A percentile compares a stretch with the other conserved stretches of the same genome.
Evolutionary conservation across 169 alveolate genomes (phyloP).

Genomic region (Plasmodium knowlesi): DNA sequence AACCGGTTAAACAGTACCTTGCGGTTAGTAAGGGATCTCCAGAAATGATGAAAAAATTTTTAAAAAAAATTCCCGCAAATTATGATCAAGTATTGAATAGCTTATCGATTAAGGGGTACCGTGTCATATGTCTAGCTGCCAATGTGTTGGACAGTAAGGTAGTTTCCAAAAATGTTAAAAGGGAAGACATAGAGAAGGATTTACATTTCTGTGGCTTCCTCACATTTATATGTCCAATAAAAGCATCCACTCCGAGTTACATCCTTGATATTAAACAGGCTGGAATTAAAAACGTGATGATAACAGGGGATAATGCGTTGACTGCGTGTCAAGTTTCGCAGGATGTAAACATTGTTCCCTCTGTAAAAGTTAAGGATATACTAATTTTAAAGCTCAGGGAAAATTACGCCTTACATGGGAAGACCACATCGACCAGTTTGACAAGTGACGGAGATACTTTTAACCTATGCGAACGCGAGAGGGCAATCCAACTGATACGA

Average conservation of each 20-base stretch:
- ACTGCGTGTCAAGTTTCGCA: conserved; percentile 97
- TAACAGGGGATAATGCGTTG: conserved; percentile 98
- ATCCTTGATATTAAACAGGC: conserved; percentile 89
- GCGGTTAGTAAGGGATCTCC: conserved; percentile 97
- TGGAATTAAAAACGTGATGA: conserved; percentile 92
- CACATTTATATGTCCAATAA: conserved; percentile 95
- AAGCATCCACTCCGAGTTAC: conserved; percentile 89
- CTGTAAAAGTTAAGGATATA: conserved; percentile 33
- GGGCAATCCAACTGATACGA: neutral
- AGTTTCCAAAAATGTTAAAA: conserved; percentile 64
- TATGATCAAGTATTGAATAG: conserved; percentile 88
- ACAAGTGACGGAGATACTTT: neutral
- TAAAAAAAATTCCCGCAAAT: conserved; percentile 90
- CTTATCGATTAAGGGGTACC: conserved; percentile 92
- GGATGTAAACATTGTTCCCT: conserved; percentile 80
- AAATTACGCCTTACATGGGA: conserved; percentile 38
- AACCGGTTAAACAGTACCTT: conserved; percentile 40
- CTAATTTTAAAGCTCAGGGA: conserved; percentile 82
- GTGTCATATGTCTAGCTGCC: conserved; percentile 86
- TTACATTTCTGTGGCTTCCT: conserved; percentile 95
- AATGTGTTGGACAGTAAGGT: conserved; percentile 56
- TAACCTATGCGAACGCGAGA: neutral
- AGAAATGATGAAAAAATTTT: conserved; percentile 90
- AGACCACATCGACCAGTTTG: neutral
- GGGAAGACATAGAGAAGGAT: conserved; percentile 92